These are phyloP conservation scores for Paraglomus brasilianum DNA, from an alignment of 192 early-diverging fungal species.

Conservation along the genomic window DNA sequence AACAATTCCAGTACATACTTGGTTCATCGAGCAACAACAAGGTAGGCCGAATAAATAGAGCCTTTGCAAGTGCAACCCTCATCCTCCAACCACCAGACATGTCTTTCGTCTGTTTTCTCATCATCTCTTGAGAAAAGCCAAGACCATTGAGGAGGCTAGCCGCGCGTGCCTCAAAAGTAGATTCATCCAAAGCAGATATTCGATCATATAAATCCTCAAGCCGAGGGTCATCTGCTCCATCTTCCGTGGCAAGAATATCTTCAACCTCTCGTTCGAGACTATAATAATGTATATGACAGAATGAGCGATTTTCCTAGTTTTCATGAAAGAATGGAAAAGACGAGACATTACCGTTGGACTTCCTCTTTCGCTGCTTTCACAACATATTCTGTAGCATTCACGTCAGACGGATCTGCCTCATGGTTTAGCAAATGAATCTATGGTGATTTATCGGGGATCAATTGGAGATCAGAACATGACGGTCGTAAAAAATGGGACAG, in stretches of 20 bases:
- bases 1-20: slow-evolving; percentile 51
- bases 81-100: slow-evolving; percentile 99
- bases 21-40: slow-evolving; percentile 89
- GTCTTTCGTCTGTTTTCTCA: slow-evolving; percentile 92
- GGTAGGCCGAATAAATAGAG: slow-evolving; percentile 93
- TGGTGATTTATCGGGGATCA: background rate
- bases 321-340: too few species aligned
- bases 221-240: slow-evolving; percentile 80
- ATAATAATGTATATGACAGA: too few species aligned
- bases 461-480: background rate
- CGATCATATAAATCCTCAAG: slow-evolving; percentile 96
- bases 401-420: slow-evolving; percentile 92
- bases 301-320: too few species aligned
- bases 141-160: slow-evolving; percentile 89
- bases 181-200: slow-evolving; percentile 88
- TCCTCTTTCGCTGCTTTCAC: slow-evolving; percentile 87
- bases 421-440: slow-evolving; percentile 92
- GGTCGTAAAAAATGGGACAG: background rate
- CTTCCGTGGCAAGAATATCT: slow-evolving; percentile 77
- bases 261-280: slow-evolving; percentile 88
- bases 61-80: slow-evolving; percentile 95
- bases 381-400: slow-evolving; percentile 89
- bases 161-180: slow-evolving; percentile 93
- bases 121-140: slow-evolving; percentile 84
- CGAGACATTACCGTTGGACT: slow-evolving; percentile 73